phyloP scores from a whole-genome alignment of 2,329 filamentous ascomycete species.

The Alternaria solani region DNA sequence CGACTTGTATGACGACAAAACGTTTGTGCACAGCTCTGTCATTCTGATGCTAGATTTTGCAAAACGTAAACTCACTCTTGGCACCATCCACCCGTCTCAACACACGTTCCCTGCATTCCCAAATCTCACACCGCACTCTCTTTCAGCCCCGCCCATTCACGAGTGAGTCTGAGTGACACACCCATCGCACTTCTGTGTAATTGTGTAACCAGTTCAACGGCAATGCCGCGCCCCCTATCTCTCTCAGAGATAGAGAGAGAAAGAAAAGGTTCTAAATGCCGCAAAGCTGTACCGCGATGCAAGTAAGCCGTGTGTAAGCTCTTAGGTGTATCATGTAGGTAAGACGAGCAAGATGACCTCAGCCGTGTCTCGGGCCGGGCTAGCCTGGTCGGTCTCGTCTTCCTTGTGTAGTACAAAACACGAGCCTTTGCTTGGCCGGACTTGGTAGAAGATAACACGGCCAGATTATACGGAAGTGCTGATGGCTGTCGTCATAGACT shows the following conservation, averaged over 20 bases:
- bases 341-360: not conserved
- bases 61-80: too few relatives aligned
- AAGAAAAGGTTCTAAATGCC: not conserved
- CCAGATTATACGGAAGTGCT: not conserved
- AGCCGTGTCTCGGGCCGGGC: not conserved
- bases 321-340: not conserved
- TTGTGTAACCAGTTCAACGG: not conserved
- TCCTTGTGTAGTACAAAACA: not conserved
- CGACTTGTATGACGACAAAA: not conserved
- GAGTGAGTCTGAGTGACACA: not conserved
- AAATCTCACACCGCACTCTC: not conserved
- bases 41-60: too few relatives aligned
- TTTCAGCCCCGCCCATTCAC: not conserved
- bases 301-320: not conserved
- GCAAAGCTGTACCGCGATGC: not conserved
- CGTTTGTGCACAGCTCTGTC: not conserved
- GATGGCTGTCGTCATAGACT: not conserved
- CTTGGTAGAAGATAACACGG: not conserved
- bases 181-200: not conserved
- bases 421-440: not conserved
- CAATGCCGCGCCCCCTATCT: not conserved
- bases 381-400: not conserved
- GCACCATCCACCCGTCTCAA: too few relatives aligned
- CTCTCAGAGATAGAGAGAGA: not conserved
- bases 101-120: not conserved